Percentiles rank a stretch among this genome's conserved stretches.
Evolutionary conservation across 345 rosid species (phyloP).

Genomic region (Passiflora organensis): DNA sequence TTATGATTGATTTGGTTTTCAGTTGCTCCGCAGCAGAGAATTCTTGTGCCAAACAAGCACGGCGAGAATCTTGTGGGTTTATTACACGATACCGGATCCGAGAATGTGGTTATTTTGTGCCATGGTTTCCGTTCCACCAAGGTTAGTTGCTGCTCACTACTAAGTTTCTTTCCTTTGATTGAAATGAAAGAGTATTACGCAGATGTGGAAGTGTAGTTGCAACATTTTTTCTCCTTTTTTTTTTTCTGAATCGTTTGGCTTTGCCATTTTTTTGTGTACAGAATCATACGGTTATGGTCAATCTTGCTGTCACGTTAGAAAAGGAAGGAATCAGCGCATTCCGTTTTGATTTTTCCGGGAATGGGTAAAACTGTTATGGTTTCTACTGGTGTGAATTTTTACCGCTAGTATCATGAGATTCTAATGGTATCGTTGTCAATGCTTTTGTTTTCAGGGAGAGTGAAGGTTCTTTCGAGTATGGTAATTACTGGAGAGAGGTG

Average conservation of each 20-base stretch:
- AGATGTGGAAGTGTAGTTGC: no score
- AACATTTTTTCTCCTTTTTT: not conserved
- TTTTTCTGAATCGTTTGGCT: not conserved
- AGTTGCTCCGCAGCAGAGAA: slow-evolving; percentile 16
- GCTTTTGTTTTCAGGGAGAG: slow-evolving; percentile 15
- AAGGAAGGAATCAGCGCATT: slow-evolving; percentile 28
- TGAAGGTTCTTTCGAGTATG: slow-evolving; percentile 21
- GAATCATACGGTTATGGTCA: slow-evolving; percentile 14
- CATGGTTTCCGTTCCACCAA: slow-evolving; percentile 24
- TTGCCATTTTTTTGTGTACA: not conserved
- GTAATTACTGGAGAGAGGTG: slow-evolving; percentile 20
- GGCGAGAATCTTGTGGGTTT: slow-evolving; percentile 27
- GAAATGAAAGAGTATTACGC: no score
- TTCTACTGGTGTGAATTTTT: not conserved
- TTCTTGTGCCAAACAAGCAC: slow-evolving; percentile 15
- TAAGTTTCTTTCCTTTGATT: not conserved
- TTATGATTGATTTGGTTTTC: not conserved
- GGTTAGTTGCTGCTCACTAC: slow-evolving; percentile 2
- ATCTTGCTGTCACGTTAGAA: slow-evolving; percentile 20
- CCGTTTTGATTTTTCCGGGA: slow-evolving; percentile 31
- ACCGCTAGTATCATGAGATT: not conserved
- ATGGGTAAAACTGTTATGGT: slow-evolving; percentile 12
- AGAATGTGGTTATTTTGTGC: slow-evolving; percentile 22
- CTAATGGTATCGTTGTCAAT: not conserved
- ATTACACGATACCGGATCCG: slow-evolving; percentile 25